A percentile compares a stretch with the other conserved stretches of the same genome.
These are phyloP conservation scores for Aspergillus saccharolyticus DNA, from an alignment of 495 filamentous ascomycete species.

Conservation along the genomic window DNA sequence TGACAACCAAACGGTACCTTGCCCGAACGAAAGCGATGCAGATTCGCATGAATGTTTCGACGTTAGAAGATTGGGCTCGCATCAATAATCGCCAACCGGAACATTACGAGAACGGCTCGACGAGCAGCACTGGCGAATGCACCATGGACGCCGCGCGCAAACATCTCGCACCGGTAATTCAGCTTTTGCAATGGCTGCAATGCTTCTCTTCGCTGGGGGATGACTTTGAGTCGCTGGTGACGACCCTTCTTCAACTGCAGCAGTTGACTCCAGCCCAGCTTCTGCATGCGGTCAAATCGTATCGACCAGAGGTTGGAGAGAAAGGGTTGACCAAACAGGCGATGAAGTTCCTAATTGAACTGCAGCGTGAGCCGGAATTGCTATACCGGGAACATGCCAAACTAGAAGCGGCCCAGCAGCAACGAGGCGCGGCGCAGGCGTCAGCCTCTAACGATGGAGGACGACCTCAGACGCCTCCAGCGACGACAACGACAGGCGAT, in stretches of 20 bases:
- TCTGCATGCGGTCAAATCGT: slow-evolving; percentile 88
- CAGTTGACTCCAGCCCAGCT: slow-evolving; percentile 80
- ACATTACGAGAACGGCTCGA: slow-evolving; percentile 91
- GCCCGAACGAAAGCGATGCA: slow-evolving; percentile 99
- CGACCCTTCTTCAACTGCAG: slow-evolving; percentile 83
- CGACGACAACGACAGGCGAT: slow-evolving; percentile 24
- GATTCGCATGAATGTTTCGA: slow-evolving; percentile 97
- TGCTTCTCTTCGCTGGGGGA: slow-evolving; percentile 96
- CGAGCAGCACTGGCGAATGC: slow-evolving; percentile 77
- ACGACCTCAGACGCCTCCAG: slow-evolving; percentile 41
- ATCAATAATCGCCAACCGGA: slow-evolving; percentile 90
- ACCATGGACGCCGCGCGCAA: slow-evolving; percentile 75
- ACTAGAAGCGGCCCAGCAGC: slow-evolving; percentile 30
- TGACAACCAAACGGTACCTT: slow-evolving; percentile 91
- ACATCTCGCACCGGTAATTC: slow-evolving; percentile 86
- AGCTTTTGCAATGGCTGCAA: slow-evolving; percentile 95
- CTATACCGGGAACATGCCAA: slow-evolving; percentile 33
- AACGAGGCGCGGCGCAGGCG: slow-evolving; percentile 20
- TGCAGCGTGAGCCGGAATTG: slow-evolving; percentile 63
- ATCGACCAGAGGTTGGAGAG: slow-evolving; percentile 91
- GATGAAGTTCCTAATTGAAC: slow-evolving; percentile 74
- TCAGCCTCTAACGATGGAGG: slow-evolving; percentile 20
- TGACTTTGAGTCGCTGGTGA: slow-evolving; percentile 78
- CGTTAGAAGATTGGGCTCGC: slow-evolving; percentile 92
- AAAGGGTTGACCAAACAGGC: slow-evolving; percentile 81